Conservation (phyloP, 148 eudicot species). For the Hydrangea macrophylla region DNA sequence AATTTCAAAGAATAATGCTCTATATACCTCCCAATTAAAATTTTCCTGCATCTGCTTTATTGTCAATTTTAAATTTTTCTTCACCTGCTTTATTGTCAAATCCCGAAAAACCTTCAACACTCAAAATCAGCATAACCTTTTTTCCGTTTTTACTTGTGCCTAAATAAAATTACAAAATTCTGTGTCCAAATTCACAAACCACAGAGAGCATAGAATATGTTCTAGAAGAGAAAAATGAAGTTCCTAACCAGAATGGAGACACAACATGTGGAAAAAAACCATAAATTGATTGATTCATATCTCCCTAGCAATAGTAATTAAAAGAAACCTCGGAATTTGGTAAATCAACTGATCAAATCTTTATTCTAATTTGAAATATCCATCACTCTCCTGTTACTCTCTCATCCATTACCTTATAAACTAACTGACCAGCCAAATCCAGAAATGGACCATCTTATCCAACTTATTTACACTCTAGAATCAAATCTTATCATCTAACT, state of each 20-base stretch:
- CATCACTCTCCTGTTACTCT: not conserved
- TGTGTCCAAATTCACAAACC: too few relatives aligned
- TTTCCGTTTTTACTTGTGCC: too few relatives aligned
- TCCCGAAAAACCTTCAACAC: not conserved
- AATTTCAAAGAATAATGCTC: too few relatives aligned
- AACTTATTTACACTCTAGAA: not conserved
- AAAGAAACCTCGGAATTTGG: not conserved
- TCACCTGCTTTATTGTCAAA: not conserved
- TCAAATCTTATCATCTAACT: not conserved
- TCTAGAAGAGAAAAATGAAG: not conserved
- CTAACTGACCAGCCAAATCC: not conserved
- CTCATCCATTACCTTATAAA: conserved; percentile 5
- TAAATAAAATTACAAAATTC: too few relatives aligned
- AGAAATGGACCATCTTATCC: conserved; percentile 6
- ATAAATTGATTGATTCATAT: not conserved
- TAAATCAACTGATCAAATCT: not conserved
- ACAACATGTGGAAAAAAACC: conserved; percentile 3
- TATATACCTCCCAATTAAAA: too few relatives aligned
- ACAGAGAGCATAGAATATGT: not conserved
- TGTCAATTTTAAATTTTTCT: too few relatives aligned
- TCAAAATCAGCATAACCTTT: too few relatives aligned
- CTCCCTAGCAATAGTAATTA: not conserved
- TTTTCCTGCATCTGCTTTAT: too few relatives aligned
- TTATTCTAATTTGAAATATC: not conserved
- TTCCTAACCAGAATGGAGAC: not conserved